Base-by-base conservation (phyloP, 352 stramenopile genomes). In the Phytophthora brassicae region DNA sequence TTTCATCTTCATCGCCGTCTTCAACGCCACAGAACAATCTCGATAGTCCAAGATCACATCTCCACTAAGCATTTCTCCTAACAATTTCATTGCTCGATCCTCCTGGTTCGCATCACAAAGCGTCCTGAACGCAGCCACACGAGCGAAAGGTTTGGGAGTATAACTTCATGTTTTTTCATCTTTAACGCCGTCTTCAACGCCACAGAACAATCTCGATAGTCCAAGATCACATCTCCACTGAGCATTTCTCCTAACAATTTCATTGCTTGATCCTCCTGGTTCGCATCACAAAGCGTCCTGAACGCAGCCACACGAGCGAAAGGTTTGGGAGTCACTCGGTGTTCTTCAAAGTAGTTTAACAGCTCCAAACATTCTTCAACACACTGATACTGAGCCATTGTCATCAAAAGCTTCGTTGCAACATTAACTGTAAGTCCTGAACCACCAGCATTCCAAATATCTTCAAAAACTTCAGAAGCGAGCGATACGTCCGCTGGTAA, bases 291-390 rank as follows among this genome's bases (percentile, higher is more conserved):
- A 13, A 69, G 38, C 3, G 42, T 29, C 13, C 28, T 53, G 31
- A 65, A 69, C 1, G 42, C 61, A 24, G 35, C 39, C 14, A 49
- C 7, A n/a, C 26, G 47, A 14, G 54, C 39, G n/a, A n/a, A n/a
- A n/a, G n/a, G n/a, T n/a, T n/a, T n/a, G n/a, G 46, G 47, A 11
- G 24, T 41, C 14, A 64, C 24, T 17, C 20, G 6, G 28, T 59
- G 54, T 14, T 65, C 17, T 54, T 56, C 33, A 24, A 60, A 65
- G 35, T 47, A 69, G 23, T 36, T 14, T 13, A 69, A 13, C 54
- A 69, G 60, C 20, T 60, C 41, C 23, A 51, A 11, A 13, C 61
- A 65, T 12, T 60, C 61, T 16, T 46, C 35, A 26, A 56, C 20
- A 26, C 36, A 35, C 6, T 64, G 36, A 33, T 65, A 48, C 24